Conservation (phyloP, 495 filamentous ascomycete genomes). For the Clohesyomyces aquaticus region DNA sequence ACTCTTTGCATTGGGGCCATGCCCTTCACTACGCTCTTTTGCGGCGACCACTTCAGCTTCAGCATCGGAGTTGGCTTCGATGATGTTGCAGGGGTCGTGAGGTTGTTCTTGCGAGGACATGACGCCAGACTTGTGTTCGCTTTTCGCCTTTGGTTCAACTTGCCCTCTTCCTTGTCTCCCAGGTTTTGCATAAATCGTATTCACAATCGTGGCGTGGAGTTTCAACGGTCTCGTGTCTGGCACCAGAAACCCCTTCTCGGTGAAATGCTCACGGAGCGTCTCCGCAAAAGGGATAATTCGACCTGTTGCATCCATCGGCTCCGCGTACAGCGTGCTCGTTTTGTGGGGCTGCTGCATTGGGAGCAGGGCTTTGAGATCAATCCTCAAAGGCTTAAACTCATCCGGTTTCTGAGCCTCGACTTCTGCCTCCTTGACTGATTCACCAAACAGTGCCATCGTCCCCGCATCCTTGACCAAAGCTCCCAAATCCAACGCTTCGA, state of each 20-base stretch:
- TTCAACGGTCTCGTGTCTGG: constrained; percentile 68
- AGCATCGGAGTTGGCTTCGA: too few relatives aligned
- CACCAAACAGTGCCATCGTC: neutral
- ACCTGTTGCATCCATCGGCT: constrained; percentile 59
- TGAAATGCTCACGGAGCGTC: constrained; percentile 62
- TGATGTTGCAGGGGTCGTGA: too few relatives aligned
- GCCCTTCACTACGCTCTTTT: constrained; percentile 35
- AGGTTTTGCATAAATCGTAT: constrained; percentile 77
- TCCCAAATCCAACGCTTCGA: constrained; percentile 43
- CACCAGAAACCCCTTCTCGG: constrained; percentile 62
- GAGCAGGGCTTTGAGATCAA: constrained; percentile 40
- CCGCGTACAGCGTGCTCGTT: constrained; percentile 60
- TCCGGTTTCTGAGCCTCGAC: neutral
- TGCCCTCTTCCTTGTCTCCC: constrained; percentile 38
- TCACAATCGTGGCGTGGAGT: constrained; percentile 83
- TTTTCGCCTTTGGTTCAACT: neutral
- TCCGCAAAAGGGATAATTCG: constrained; percentile 67
- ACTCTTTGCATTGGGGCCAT: constrained; percentile 40
- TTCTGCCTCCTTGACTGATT: neutral
- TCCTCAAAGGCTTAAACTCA: constrained; percentile 23
- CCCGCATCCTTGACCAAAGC: constrained; percentile 6
- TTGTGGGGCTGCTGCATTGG: constrained; percentile 48
- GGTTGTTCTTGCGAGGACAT: neutral
- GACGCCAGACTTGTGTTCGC: neutral
- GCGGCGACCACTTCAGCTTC: neutral